Evolutionary conservation across 495 filamentous ascomycete genomes (phyloP).

Genomic region (Penicillium psychrofluorescens): DNA sequence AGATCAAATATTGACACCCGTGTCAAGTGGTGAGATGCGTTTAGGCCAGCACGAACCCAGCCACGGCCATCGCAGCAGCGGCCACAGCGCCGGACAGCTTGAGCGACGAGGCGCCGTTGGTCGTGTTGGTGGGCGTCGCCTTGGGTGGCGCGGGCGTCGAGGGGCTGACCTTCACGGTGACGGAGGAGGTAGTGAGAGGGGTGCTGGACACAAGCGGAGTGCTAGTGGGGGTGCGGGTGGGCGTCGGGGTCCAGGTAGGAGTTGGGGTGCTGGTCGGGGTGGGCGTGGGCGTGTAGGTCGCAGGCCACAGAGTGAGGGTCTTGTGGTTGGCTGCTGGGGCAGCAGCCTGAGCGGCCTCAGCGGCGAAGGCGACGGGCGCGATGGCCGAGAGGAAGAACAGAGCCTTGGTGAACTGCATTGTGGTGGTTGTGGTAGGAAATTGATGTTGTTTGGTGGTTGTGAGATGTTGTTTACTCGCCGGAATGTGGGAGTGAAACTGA

Average conservation of each 20-base stretch:
- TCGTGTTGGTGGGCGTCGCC: conserved; percentile 8
- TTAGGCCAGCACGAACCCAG: conserved; percentile 39
- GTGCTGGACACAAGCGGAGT: conserved; percentile 11
- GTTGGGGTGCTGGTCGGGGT: conserved; percentile 15
- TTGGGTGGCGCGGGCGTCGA: conserved; percentile 1
- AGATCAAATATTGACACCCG: neutral
- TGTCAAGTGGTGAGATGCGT: neutral
- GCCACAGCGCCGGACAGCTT: conserved; percentile 26
- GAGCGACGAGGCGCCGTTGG: conserved; percentile 20
- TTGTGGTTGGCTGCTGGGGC: conserved; percentile 11
- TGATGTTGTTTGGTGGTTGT: conserved; percentile 1
- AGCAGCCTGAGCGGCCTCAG: conserved; percentile 9
- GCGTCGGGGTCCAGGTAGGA: conserved; percentile 13
- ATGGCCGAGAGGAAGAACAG: conserved; percentile 25
- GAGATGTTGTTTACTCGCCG: no score
- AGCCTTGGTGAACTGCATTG: conserved; percentile 32
- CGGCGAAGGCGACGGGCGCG: conserved; percentile 25
- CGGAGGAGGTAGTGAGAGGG: conserved; percentile 14
- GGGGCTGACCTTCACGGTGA: conserved; percentile 9
- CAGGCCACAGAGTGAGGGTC: conserved; percentile 27
- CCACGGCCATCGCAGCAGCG: conserved; percentile 35
- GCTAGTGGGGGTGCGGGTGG: conserved; percentile 13
- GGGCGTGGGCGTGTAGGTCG: conserved; percentile 20
- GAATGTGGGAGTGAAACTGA: no score
- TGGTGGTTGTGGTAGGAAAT: conserved; percentile 2